Evolutionary conservation across 192 early-diverging fungal genomes (phyloP).

Genomic region (Backusella psychrophila): DNA sequence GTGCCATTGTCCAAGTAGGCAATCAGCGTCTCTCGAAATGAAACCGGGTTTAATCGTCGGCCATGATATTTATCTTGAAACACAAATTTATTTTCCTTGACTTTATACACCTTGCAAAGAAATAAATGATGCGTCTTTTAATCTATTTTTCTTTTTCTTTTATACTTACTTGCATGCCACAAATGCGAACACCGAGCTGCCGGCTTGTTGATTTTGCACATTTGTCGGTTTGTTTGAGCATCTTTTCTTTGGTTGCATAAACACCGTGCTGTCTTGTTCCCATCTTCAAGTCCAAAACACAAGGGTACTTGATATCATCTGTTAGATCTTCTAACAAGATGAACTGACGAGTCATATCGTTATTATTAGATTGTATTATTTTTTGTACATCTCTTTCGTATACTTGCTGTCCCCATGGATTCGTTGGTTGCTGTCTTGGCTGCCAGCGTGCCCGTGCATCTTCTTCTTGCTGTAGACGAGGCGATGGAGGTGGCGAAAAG

Average conservation of each 20-base stretch:
- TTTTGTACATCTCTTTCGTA: slow-evolving; percentile 9
- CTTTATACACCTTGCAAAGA: slow-evolving; percentile 74
- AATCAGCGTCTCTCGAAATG: slow-evolving; percentile 74
- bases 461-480: not conserved
- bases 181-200: slow-evolving; percentile 90
- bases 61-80: slow-evolving; percentile 98
- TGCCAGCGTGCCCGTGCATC: not conserved
- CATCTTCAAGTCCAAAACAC: slow-evolving; percentile 98
- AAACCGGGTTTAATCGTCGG: slow-evolving; percentile 73
- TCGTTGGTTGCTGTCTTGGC: not conserved
- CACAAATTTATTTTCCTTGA: slow-evolving; percentile 63
- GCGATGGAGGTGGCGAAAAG: not conserved
- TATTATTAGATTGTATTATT: slow-evolving; percentile 33
- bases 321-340: slow-evolving; percentile 94
- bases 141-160: not conserved
- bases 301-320: slow-evolving; percentile 81
- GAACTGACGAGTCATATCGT: slow-evolving; percentile 64
- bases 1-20: slow-evolving; percentile 89
- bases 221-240: slow-evolving; percentile 85
- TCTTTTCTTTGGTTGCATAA: slow-evolving; percentile 79
- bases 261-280: slow-evolving; percentile 96
- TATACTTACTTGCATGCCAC: slow-evolving; percentile 88
- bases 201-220: slow-evolving; percentile 92
- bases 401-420: slow-evolving; percentile 12
- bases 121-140: not conserved